Percentiles rank a stretch among this genome's conserved stretches.
phyloP scores from a whole-genome alignment of 2,329 filamentous ascomycete genomes.

The Periconia sp. region DNA sequence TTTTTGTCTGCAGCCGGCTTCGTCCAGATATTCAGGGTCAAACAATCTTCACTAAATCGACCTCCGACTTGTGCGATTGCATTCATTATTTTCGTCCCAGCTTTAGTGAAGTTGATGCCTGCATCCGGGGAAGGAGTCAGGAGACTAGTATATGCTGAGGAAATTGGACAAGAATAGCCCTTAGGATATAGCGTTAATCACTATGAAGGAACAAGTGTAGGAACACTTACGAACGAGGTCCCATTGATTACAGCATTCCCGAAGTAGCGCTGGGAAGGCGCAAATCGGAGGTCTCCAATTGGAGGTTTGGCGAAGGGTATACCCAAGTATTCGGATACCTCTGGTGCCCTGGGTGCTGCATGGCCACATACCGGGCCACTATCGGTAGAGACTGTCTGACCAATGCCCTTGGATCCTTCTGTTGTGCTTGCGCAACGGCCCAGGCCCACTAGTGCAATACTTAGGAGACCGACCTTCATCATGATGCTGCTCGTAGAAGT shows the following conservation, averaged over 20 bases:
- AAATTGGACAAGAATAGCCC: constrained; percentile 1
- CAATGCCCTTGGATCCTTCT: too few species aligned
- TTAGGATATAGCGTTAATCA: background rate
- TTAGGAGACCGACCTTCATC: too few species aligned
- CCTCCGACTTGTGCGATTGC: constrained; percentile 11
- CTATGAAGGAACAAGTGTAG: background rate
- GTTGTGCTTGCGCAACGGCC: too few species aligned
- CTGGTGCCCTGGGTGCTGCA: background rate
- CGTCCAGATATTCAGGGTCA: constrained; percentile 38
- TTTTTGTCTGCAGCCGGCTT: constrained; percentile 33
- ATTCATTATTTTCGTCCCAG: background rate
- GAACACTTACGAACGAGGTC: constrained; percentile 1
- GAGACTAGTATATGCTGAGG: background rate
- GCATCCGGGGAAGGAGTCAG: background rate
- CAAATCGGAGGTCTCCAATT: constrained; percentile 36
- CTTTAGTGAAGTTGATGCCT: background rate
- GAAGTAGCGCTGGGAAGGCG: constrained; percentile 24
- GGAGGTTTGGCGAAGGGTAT: constrained; percentile 43
- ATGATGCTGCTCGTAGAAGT: too few species aligned
- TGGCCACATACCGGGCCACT: constrained; percentile 1
- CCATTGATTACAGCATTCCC: background rate
- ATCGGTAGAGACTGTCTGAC: background rate
- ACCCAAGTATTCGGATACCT: constrained; percentile 39
- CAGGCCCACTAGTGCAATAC: too few species aligned
- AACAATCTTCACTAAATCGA: constrained; percentile 31